Evolutionary conservation across 495 filamentous ascomycete genomes (phyloP).

Genomic region (Talaromyces proteolyticus): DNA sequence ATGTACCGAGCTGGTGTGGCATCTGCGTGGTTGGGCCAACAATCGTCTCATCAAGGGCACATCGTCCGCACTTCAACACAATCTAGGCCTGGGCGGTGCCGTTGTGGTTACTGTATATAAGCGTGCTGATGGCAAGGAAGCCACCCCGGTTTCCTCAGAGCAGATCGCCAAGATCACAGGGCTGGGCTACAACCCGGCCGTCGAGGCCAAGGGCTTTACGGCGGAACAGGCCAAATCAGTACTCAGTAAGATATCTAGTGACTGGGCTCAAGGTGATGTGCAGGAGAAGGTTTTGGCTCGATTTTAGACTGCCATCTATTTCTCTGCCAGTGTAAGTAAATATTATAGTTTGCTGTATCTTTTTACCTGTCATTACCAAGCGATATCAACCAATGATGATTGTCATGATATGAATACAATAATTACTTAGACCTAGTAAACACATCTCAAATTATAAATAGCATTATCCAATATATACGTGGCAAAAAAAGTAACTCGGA

Average conservation of each 20-base stretch:
- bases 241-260: conserved; percentile 61
- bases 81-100: conserved; percentile 87
- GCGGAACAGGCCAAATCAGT: conserved; percentile 65
- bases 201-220: conserved; percentile 82
- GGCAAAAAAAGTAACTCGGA: too few relatives aligned
- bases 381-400: not conserved
- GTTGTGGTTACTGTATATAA: conserved; percentile 88
- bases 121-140: conserved; percentile 70
- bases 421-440: too few relatives aligned
- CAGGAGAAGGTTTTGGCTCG: conserved; percentile 63
- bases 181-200: conserved; percentile 89
- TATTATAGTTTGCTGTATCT: too few relatives aligned
- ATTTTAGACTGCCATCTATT: conserved; percentile 29
- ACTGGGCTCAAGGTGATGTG: conserved; percentile 71
- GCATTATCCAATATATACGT: too few relatives aligned
- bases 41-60: conserved; percentile 71
- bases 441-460: too few relatives aligned
- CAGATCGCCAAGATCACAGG: conserved; percentile 56
- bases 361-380: not conserved
- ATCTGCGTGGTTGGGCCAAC: conserved; percentile 92
- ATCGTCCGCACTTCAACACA: conserved; percentile 78
- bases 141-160: conserved; percentile 46
- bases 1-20: conserved; percentile 94
- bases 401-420: too few relatives aligned
- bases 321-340: too few relatives aligned